Evolutionary conservation across 495 filamentous ascomycete genomes (phyloP), one percentile per base, ranked within the genome.

Genomic region (Hypoxylon perforatum): DNA sequence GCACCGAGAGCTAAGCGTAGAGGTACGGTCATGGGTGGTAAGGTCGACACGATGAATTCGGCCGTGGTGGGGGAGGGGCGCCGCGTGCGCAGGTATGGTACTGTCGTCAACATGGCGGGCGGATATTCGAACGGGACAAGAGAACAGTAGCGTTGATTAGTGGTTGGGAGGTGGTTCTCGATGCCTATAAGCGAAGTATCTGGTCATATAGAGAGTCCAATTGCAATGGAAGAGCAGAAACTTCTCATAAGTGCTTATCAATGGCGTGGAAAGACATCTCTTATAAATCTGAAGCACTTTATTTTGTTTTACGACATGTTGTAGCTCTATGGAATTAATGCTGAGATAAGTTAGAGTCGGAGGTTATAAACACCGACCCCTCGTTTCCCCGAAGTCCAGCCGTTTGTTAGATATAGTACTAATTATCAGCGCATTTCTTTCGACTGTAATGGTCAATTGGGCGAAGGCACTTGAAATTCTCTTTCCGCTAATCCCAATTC

Each of bases 41-140:
- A 84, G 69, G 92, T 94, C 58, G 92, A 93, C 49, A 95, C 90
- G 48, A 90, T 92, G 81, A 91, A 96, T 69, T 91, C 90, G 66
- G 88, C 87, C n/a, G 92, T 94, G 19, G 92, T 93, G 39, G 92
- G 90, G 35, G 92, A 94, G 46, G 92, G 92, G 49, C 89, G 89
- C 69, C 86, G 86, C 51, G 86, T 85, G 61, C 81, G 85, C 39
- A 96, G 88, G 59, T 80, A 80, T 0, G 83, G 81, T 1, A 76
- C 30, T 1, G 82, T 81, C 36, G 80, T 82, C 62, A 86, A 76
- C 85, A 87, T 87, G 25, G 56, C 33, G 30, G 33, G 22, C 14
- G 1, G 14, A 17, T 12, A 15, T n/a, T 42, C 5, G 39, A 42
- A 3, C 8, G 1, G 39, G n/a, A 8, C 25, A 28, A 7, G 25